A percentile compares a stretch with the other conserved stretches of the same genome.
These are phyloP conservation scores for Panicum miliaceum DNA, from an alignment of 176 grass and related monocot species.

Conservation along the genomic window DNA sequence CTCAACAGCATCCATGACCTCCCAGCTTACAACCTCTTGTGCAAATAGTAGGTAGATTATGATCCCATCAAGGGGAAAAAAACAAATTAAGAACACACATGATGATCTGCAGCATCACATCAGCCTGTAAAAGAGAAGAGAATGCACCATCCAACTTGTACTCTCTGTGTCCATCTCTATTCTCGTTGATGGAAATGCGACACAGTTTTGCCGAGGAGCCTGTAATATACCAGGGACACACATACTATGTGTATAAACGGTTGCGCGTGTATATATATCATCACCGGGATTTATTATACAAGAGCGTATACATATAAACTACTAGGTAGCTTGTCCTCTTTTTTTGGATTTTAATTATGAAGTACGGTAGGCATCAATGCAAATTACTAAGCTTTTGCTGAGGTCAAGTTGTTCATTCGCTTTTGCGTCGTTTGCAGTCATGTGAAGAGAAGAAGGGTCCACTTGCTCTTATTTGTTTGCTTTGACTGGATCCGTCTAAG, in stretches of 20 bases:
- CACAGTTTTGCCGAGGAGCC: slow-evolving; percentile 8
- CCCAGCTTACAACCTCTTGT: slow-evolving; percentile 86
- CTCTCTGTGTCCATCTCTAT: neutral
- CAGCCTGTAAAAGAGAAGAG: neutral
- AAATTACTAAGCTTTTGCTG: neutral
- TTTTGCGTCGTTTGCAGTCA: neutral
- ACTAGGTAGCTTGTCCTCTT: neutral
- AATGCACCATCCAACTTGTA: neutral
- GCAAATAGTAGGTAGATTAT: slow-evolving; percentile 45
- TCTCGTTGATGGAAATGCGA: neutral
- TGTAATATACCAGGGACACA: neutral
- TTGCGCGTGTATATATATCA: neutral
- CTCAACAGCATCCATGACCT: slow-evolving; percentile 75
- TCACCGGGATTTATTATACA: neutral
- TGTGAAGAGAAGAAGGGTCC: neutral
- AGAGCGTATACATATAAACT: neutral
- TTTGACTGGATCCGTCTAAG: slow-evolving; percentile 1
- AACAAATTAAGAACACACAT: neutral
- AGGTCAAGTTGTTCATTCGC: neutral
- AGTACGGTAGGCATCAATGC: neutral
- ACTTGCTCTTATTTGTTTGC: slow-evolving; percentile 3
- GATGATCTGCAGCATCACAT: neutral
- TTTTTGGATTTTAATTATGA: neutral
- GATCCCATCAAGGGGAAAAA: neutral
- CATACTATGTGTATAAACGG: neutral